Base-by-base conservation (phyloP, 2,329 filamentous ascomycete genomes). In the Drechslera avenae region DNA sequence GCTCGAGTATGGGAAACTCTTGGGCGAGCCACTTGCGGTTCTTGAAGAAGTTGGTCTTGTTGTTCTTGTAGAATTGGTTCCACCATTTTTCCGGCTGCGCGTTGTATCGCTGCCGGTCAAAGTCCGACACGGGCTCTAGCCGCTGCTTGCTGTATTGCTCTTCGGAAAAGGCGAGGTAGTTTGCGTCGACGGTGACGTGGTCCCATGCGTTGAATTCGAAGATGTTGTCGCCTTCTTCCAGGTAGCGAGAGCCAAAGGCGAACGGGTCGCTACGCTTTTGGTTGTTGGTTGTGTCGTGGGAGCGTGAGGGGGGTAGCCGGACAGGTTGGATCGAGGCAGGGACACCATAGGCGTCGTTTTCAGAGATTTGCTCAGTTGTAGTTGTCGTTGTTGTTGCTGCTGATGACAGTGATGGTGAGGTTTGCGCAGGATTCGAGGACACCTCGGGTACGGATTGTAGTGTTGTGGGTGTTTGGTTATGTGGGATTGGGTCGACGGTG, bases 181-280 rank as follows among this genome's bases (percentile, higher is more conserved):
- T 82, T 63, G 90, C 86, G 77, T 97, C 93, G 72, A 91, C 91
- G 75, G 93, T 88, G 71, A 97, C 94, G 73, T 99, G 93, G 73
- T 99, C 94, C 94, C 94, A 99, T 31, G 94, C 94, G 75, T 99
- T 99, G 84, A 94, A 96, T 73, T 95, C 89, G 77, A 93, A 99
- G 67, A 96, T 90, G 72, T 97, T 83, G 77, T 96, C 92, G 69
- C 86, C 85, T 73, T 93, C 82, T 66, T 89, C 86, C 43, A 99
- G 84, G 67, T 84, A 89, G 52, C 93, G 90, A 39, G 90, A 94
- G 54, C 94, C 94, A 74, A 99, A 99, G 75, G 95, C 88, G 75
- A 97, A 99, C 14, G 94, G 94, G 69, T 97, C 91, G 69, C 79
- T 89, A 65, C 91, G 85, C 78, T 97, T 97, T 76, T 88, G 80